phyloP scores from a whole-genome alignment of 108 stramenopile species.

The Cyclostephanos tholiformis region DNA sequence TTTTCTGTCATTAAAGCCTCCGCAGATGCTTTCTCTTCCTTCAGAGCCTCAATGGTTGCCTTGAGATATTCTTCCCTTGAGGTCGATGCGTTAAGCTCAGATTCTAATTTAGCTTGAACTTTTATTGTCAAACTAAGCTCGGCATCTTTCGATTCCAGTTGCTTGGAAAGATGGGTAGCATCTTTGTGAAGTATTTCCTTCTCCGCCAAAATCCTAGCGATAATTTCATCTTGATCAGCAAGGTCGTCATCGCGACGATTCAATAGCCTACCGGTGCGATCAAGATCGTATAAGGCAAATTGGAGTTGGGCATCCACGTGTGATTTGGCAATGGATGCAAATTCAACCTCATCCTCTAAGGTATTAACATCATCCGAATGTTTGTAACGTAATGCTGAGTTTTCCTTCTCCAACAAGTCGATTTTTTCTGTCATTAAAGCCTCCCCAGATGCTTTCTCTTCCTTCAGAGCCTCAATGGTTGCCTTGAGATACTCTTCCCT shows the following conservation, averaged over 20 bases:
- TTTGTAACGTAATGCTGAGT: conserved; percentile 2
- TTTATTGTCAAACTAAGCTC: not conserved
- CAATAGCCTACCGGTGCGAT: conserved; percentile 16
- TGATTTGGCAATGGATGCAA: not conserved
- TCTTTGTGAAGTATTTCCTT: not conserved
- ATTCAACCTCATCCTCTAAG: conserved; percentile 20
- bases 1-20: conserved; percentile 1
- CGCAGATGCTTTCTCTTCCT: not conserved
- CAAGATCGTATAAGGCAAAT: conserved; percentile 6
- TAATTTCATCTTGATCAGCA: not conserved
- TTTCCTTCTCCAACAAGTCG: conserved; percentile 9
- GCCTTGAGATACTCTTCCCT: conserved; percentile 6
- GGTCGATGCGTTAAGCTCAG: not conserved
- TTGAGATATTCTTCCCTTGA: conserved; percentile 9
- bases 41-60: not conserved
- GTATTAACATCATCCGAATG: not conserved
- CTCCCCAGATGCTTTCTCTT: not conserved
- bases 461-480: not conserved
- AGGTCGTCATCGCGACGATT: not conserved
- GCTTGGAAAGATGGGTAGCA: not conserved
- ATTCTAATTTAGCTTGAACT: too few species aligned
- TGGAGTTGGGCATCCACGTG: conserved; percentile 3
- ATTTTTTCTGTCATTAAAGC: conserved; percentile 2
- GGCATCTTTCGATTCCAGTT: not conserved
- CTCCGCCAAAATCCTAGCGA: not conserved